phyloP scores from a whole-genome alignment of 805 yeast species.

The Yamadazyma kitorensis region DNA sequence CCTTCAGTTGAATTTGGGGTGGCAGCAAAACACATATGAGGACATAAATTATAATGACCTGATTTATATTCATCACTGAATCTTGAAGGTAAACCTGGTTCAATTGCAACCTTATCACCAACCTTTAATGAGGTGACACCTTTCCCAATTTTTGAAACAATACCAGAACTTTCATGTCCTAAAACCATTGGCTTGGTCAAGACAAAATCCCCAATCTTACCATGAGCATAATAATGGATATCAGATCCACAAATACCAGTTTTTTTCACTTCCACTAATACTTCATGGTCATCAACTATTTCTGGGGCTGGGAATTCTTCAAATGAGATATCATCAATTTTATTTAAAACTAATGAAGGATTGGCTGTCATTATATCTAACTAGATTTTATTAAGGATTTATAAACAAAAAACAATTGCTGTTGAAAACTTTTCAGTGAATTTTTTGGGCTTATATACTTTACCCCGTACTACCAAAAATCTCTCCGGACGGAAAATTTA shows the following conservation, averaged over 20 bases:
- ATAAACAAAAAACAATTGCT: too few species aligned
- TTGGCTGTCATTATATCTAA: slow-evolving; percentile 34
- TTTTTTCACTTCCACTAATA: slow-evolving; percentile 69
- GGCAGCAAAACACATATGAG: slow-evolving; percentile 86
- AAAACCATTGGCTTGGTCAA: slow-evolving; percentile 78
- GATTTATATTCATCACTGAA: slow-evolving; percentile 70
- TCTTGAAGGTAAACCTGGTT: slow-evolving; percentile 86
- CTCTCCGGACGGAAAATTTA: slow-evolving; percentile 11
- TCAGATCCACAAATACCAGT: slow-evolving; percentile 91
- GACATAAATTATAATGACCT: slow-evolving; percentile 81
- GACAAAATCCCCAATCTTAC: slow-evolving; percentile 73
- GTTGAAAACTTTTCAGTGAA: slow-evolving; percentile 2
- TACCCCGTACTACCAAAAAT: slow-evolving; percentile 12
- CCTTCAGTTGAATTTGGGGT: slow-evolving; percentile 81
- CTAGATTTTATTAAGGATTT: not conserved
- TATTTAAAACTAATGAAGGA: slow-evolving; percentile 62
- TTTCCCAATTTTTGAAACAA: slow-evolving; percentile 66
- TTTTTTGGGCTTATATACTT: not conserved
- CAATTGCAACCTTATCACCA: slow-evolving; percentile 87
- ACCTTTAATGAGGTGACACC: slow-evolving; percentile 60
- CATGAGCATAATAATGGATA: slow-evolving; percentile 78
- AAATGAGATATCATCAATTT: slow-evolving; percentile 58
- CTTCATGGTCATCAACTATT: slow-evolving; percentile 61
- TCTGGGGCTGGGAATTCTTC: slow-evolving; percentile 70
- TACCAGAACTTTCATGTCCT: slow-evolving; percentile 87